Evolutionary conservation across 2,329 filamentous ascomycete genomes (phyloP).

Genomic region (Trichoderma sp.): DNA sequence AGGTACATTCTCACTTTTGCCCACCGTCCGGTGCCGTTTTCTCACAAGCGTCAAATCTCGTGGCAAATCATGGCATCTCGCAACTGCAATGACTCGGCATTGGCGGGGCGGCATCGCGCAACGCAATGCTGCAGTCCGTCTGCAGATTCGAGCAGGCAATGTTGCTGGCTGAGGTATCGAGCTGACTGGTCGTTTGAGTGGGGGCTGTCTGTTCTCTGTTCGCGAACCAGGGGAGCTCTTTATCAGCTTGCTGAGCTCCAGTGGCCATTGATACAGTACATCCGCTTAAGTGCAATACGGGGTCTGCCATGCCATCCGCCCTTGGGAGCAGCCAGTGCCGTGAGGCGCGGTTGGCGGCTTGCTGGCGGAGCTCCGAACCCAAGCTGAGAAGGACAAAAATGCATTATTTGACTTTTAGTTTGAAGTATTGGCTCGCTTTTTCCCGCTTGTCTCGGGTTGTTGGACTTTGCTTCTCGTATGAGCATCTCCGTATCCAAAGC

Average conservation of each 20-base stretch:
- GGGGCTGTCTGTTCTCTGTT: background rate
- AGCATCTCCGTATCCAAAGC: background rate
- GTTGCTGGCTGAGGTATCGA: constrained; percentile 6
- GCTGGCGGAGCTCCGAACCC: background rate
- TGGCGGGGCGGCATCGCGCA: constrained; percentile 14
- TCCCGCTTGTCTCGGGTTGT: background rate
- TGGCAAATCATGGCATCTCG: constrained; percentile 19
- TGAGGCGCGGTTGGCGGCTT: background rate
- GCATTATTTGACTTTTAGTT: background rate
- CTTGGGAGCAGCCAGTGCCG: background rate
- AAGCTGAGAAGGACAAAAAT: background rate
- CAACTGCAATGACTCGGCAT: constrained; percentile 20
- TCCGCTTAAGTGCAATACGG: background rate
- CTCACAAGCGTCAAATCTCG: constrained; percentile 12
- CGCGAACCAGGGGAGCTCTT: constrained; percentile 15
- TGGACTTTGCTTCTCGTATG: background rate
- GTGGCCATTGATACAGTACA: background rate
- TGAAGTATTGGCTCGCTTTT: background rate
- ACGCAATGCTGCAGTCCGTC: constrained; percentile 6
- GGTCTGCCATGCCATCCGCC: background rate
- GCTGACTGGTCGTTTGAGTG: constrained; percentile 5
- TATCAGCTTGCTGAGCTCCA: constrained; percentile 17
- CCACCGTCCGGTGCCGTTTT: background rate
- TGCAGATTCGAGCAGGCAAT: constrained; percentile 5
- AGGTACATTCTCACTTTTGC: background rate